Evolutionary conservation across 495 filamentous ascomycete species (phyloP).

Genomic region (Corynascus novoguineensis): DNA sequence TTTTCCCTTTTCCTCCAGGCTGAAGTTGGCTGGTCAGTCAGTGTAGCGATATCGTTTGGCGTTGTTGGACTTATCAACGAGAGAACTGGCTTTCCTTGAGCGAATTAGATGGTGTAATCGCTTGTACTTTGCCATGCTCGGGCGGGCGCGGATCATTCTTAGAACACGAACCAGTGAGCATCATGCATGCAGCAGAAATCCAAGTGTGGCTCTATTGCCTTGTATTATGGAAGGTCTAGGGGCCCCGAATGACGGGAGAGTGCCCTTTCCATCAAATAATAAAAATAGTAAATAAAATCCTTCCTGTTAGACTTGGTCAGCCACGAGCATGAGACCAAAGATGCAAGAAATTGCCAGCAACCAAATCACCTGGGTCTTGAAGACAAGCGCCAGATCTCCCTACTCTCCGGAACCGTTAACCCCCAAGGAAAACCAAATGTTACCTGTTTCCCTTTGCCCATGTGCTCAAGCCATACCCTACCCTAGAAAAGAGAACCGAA

Average conservation of each 20-base stretch:
- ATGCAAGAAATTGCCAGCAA: too few relatives aligned
- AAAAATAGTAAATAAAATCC: neutral
- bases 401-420: neutral
- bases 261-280: too few relatives aligned
- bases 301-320: neutral
- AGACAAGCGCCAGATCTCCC: too few relatives aligned
- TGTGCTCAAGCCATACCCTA: neutral
- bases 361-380: too few relatives aligned
- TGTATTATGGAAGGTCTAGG: neutral
- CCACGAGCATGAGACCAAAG: neutral
- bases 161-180: too few relatives aligned
- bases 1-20: too few relatives aligned
- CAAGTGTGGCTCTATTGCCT: neutral
- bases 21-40: neutral
- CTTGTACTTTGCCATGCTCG: too few relatives aligned
- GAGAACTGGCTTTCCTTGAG: neutral
- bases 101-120: too few relatives aligned
- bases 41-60: constrained; percentile 2
- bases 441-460: neutral
- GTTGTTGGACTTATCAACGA: neutral
- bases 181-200: too few relatives aligned
- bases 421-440: neutral
- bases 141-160: too few relatives aligned
- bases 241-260: neutral
- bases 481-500: too few relatives aligned